Conservation (phyloP, 2,329 filamentous ascomycete genomes). For the Talaromyces sp. region DNA sequence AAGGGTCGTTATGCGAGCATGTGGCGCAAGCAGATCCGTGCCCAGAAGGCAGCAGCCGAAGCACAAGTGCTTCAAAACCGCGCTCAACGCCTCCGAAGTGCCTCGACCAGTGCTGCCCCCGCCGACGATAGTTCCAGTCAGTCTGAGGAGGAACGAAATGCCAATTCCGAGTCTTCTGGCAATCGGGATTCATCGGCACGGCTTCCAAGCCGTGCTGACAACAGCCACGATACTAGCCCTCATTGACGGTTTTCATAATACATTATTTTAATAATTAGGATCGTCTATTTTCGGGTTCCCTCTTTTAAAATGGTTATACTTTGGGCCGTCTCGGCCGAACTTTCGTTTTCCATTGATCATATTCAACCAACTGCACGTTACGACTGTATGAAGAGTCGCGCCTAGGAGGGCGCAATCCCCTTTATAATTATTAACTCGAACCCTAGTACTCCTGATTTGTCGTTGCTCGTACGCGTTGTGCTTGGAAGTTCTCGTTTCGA, state of each 20-base stretch:
- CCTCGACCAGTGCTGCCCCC: constrained; percentile 58
- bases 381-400: background rate
- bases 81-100: constrained; percentile 39
- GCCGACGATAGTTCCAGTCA: constrained; percentile 61
- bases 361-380: background rate
- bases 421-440: background rate
- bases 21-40: constrained; percentile 84
- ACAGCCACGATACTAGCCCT: constrained; percentile 3
- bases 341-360: background rate
- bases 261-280: background rate
- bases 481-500: background rate
- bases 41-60: constrained; percentile 63
- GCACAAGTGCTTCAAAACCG: constrained; percentile 45
- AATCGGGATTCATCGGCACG: constrained; percentile 15
- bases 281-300: background rate
- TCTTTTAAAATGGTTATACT: background rate
- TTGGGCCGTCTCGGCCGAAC: background rate
- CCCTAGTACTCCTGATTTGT: background rate
- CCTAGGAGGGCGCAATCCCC: background rate
- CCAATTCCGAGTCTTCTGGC: constrained; percentile 14
- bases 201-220: constrained; percentile 13
- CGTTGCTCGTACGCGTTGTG: background rate
- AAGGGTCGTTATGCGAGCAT: constrained; percentile 75
- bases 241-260: background rate
- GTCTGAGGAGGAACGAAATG: constrained; percentile 42